phyloP scores from a whole-genome alignment of 106 monocot genomes.

The Acanthochlamys bracteata region DNA sequence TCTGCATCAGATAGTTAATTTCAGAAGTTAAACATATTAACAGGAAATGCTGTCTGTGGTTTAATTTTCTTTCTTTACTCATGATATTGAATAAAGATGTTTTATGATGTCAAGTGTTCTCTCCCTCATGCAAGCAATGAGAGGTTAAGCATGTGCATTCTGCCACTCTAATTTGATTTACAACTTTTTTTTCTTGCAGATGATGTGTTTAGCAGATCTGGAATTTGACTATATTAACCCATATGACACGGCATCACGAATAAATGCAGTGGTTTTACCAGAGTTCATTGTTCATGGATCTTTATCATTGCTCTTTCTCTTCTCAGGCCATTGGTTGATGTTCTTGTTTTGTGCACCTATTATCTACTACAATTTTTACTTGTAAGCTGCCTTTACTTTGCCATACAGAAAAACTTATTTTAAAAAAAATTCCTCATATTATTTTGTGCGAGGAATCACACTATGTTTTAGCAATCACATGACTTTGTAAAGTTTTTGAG shows the following conservation, averaged over 20 bases:
- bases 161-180: not conserved
- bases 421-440: not conserved
- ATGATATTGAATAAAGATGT: too few species aligned
- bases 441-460: too few species aligned
- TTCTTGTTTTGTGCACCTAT: conserved; percentile 46
- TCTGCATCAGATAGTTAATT: too few species aligned
- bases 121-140: too few species aligned
- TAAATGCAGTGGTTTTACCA: conserved; percentile 63
- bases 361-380: conserved; percentile 59
- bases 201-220: conserved; percentile 70
- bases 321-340: conserved; percentile 75
- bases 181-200: conserved; percentile 31
- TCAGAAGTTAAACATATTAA: too few species aligned
- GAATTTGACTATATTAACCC: conserved; percentile 86
- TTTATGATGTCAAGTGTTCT: too few species aligned
- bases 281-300: conserved; percentile 66
- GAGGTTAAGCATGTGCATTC: not conserved
- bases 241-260: conserved; percentile 62
- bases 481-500: too few species aligned
- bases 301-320: conserved; percentile 49
- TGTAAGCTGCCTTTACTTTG: conserved; percentile 34
- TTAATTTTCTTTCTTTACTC: not conserved
- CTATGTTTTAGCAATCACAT: too few species aligned
- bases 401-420: not conserved
- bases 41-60: not conserved